A percentile compares a stretch with the other conserved stretches of the same genome.
phyloP scores from a whole-genome alignment of 495 filamentous ascomycete genomes.

The Chlorociboria aeruginascens region DNA sequence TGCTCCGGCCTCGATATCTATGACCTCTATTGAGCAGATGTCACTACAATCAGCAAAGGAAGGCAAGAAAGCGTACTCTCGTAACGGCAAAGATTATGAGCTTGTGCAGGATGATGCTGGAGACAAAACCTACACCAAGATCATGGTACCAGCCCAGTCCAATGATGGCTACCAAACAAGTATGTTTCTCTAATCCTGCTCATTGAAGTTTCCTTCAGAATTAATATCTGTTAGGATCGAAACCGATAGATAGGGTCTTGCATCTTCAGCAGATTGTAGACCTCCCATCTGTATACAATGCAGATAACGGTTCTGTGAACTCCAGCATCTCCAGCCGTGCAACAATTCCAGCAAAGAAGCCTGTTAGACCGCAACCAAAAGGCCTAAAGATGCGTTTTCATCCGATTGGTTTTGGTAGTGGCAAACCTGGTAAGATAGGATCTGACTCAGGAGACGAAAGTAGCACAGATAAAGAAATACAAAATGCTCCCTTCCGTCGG shows the following conservation, averaged over 20 bases:
- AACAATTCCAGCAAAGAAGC: slow-evolving; percentile 22
- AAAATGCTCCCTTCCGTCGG: background rate
- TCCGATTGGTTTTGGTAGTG: slow-evolving; percentile 38
- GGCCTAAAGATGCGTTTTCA: slow-evolving; percentile 48
- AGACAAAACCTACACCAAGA: slow-evolving; percentile 5
- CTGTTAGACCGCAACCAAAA: slow-evolving; percentile 40
- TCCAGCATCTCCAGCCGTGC: slow-evolving; percentile 6
- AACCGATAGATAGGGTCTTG: slow-evolving; percentile 26
- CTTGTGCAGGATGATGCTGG: slow-evolving; percentile 27
- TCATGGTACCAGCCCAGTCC: slow-evolving; percentile 17
- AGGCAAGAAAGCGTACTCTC: slow-evolving; percentile 22
- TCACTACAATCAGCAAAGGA: slow-evolving; percentile 23
- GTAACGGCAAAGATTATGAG: slow-evolving; percentile 32
- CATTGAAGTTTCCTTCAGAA: background rate
- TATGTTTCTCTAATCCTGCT: slow-evolving; percentile 16
- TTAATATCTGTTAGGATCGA: slow-evolving; percentile 22
- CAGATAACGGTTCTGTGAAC: background rate
- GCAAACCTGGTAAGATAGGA: slow-evolving; percentile 34
- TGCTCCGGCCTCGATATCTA: slow-evolving; percentile 33
- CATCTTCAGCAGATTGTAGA: slow-evolving; percentile 34
- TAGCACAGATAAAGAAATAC: slow-evolving; percentile 25
- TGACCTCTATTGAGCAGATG: slow-evolving; percentile 28
- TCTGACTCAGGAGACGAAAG: slow-evolving; percentile 17
- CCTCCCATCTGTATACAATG: slow-evolving; percentile 15
- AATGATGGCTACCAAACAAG: slow-evolving; percentile 24